Base-by-base conservation (phyloP, 805 yeast species). In the Kazachstania martiniae region DNA sequence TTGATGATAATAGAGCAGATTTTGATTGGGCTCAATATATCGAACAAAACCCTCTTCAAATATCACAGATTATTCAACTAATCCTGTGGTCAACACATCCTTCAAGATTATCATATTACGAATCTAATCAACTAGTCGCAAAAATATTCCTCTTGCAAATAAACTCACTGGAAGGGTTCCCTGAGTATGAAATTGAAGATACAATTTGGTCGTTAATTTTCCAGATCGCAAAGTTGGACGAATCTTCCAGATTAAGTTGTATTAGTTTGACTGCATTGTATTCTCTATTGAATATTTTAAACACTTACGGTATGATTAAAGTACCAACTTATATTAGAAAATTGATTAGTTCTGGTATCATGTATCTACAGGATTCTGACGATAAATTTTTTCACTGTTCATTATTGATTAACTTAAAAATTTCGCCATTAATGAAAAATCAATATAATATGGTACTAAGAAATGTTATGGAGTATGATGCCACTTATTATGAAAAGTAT, bases 321-420 rank as follows among this genome's bases (percentile, higher is more conserved):
- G 54, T 57, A 2, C 53, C 65, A 1, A 68, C 80, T 1, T 89
- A 89, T 47, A 63, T 87, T 36, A 63, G 96, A 46, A 73, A 77
- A 43, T 60, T 87, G 23, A 86, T 89, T 28, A 84, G 95, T 8
- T 76, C 91, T 1, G 98, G 96, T 4, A 64, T 85, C 1, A 71
- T 87, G 28, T 84, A 81, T 53, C 54, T 74, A 3, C 65, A 71
- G 6, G 70, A 72, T 13, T 63, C 63, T 6, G 53, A 58, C 18
- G 77, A 77, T 31, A 65, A 63, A 47, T 56, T 47, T 37, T 66
- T 66, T 27, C 94, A 71, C 49, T 60, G 78, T 15, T 43, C 62
- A 8, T 63, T 81, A 7, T 57, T 81, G 34, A 67, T 70, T 38
- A 74, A 77, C 35, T 52, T 82, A 24, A 82, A 79, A 3, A 67